Evolutionary conservation across 805 yeast species (phyloP).

Genomic region (Kluyveromyces aestuarii): DNA sequence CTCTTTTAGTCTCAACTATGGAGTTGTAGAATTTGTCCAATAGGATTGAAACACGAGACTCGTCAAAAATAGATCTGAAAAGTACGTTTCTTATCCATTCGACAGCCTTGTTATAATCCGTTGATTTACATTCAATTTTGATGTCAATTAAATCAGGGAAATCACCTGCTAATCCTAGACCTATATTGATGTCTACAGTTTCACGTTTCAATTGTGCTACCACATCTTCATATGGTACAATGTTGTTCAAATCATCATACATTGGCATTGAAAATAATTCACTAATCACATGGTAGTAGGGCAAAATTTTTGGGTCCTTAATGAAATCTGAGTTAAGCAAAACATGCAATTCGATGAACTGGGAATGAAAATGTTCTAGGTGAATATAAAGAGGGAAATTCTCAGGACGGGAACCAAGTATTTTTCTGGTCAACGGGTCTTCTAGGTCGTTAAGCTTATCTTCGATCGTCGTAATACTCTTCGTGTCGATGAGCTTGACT

Average conservation of each 20-base stretch:
- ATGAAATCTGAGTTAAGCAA: slow-evolving; percentile 47
- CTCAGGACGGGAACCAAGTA: slow-evolving; percentile 30
- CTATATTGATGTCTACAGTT: slow-evolving; percentile 49
- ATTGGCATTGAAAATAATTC: slow-evolving; percentile 70
- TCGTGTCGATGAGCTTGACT: slow-evolving; percentile 59
- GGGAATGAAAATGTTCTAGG: slow-evolving; percentile 70
- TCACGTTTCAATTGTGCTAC: slow-evolving; percentile 65
- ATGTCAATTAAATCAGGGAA: slow-evolving; percentile 61
- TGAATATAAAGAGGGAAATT: slow-evolving; percentile 63
- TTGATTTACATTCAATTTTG: slow-evolving; percentile 48
- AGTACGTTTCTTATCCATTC: slow-evolving; percentile 67
- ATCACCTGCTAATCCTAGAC: slow-evolving; percentile 47
- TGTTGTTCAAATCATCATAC: slow-evolving; percentile 47
- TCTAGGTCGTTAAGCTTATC: slow-evolving; percentile 31
- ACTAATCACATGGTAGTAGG: slow-evolving; percentile 55
- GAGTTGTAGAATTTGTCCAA: slow-evolving; percentile 33
- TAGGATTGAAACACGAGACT: slow-evolving; percentile 56
- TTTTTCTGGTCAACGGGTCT: slow-evolving; percentile 19
- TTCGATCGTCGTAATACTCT: slow-evolving; percentile 51
- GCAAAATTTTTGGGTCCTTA: slow-evolving; percentile 40
- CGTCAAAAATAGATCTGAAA: slow-evolving; percentile 62
- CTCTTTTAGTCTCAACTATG: slow-evolving; percentile 31
- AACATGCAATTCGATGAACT: slow-evolving; percentile 63
- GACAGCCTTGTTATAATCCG: slow-evolving; percentile 58
- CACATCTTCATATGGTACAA: slow-evolving; percentile 66